These are phyloP conservation scores for Calonectria pteridis DNA, from an alignment of 2,329 filamentous ascomycete genomes.

Conservation along the genomic window DNA sequence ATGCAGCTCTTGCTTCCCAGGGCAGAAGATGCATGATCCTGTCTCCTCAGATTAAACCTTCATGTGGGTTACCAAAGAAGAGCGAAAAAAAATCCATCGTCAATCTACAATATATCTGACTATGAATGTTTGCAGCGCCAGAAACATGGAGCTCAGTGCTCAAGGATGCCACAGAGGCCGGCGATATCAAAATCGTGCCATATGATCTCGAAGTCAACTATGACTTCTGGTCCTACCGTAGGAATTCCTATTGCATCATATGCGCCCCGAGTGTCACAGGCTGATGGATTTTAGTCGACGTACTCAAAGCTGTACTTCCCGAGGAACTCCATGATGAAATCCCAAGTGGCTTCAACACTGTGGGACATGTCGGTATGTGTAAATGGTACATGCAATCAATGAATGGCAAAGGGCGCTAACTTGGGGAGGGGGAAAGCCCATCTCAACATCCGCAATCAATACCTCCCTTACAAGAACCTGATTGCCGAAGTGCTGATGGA, in stretches of 20 bases:
- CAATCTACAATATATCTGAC: not conserved
- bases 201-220: constrained; percentile 85
- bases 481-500: constrained; percentile 89
- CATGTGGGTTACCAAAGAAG: constrained; percentile 54
- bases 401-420: constrained; percentile 10
- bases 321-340: constrained; percentile 84
- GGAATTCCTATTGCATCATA: constrained; percentile 41
- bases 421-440: constrained; percentile 77
- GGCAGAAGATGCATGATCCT: constrained; percentile 74
- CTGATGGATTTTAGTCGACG: constrained; percentile 71
- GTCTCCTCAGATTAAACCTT: constrained; percentile 65
- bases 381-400: not conserved
- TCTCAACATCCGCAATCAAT: constrained; percentile 87
- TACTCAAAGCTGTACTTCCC: constrained; percentile 85
- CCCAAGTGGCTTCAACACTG: constrained; percentile 87
- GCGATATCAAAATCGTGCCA: constrained; percentile 78
- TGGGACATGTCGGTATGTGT: constrained; percentile 83
- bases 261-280: not conserved
- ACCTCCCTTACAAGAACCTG: constrained; percentile 85
- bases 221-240: constrained; percentile 87
- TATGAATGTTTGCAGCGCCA: constrained; percentile 52
- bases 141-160: constrained; percentile 83
- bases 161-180: constrained; percentile 74
- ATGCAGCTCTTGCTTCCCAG: constrained; percentile 61
- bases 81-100: not conserved